These are phyloP conservation scores for Pythium volutum DNA, from an alignment of 352 stramenopile species.

Conservation along the genomic window DNA sequence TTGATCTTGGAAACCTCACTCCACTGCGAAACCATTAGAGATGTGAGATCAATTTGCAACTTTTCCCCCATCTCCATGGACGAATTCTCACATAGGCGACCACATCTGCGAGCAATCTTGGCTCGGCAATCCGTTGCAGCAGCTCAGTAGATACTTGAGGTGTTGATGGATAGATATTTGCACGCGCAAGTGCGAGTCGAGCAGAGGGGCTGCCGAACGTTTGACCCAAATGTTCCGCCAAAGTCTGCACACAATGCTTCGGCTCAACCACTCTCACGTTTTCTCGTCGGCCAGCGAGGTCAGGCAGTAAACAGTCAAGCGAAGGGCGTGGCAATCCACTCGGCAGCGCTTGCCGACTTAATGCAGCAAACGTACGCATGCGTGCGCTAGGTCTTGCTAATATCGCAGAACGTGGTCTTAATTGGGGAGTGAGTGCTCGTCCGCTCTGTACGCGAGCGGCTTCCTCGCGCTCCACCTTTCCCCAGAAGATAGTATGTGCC, in stretches of 20 bases:
- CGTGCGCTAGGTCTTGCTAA: constrained; percentile 9
- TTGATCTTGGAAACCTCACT: constrained; percentile 32
- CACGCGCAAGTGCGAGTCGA: constrained; percentile 48
- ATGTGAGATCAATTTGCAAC: neutral
- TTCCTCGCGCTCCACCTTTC: constrained; percentile 29
- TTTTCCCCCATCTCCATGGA: neutral
- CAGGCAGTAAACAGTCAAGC: constrained; percentile 10
- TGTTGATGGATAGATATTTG: constrained; percentile 36
- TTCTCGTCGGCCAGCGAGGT: neutral
- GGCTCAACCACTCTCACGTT: neutral
- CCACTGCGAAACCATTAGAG: constrained; percentile 28
- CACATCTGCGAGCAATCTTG: constrained; percentile 35
- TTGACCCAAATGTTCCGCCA: constrained; percentile 38
- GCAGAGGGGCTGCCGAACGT: constrained; percentile 46
- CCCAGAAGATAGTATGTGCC: constrained; percentile 40
- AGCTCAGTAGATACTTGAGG: constrained; percentile 31
- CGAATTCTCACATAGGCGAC: constrained; percentile 43
- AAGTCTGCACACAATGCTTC: constrained; percentile 30
- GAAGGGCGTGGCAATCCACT: constrained; percentile 3
- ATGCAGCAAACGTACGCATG: neutral
- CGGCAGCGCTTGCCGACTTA: neutral
- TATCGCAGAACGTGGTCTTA: constrained; percentile 27
- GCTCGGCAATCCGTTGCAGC: constrained; percentile 33
- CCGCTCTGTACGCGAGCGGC: neutral
- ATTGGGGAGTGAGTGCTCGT: constrained; percentile 25